Evolutionary conservation across 2,329 filamentous ascomycete species (phyloP), one percentile per base, ranked within the genome.

Genomic region (Simplicillium aogashimaense): DNA sequence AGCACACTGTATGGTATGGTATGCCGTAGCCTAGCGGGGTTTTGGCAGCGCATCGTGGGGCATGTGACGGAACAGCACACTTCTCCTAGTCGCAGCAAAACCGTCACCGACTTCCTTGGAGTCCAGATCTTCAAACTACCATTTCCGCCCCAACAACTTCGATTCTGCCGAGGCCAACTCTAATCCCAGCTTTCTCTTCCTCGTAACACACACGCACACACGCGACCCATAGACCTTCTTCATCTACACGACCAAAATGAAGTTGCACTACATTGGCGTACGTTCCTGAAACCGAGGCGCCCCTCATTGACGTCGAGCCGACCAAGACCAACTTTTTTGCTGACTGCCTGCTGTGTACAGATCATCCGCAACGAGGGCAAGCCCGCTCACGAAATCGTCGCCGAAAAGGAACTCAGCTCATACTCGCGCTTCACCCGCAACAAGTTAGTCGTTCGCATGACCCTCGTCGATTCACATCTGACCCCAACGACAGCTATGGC

Each of bases 211-310:
- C n/a, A 9, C 9, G 29, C 14, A 12, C 12, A 33, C 14, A 13
- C 9, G 8, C 13, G 16, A 36, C 16, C 18, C 17, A 28, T 11
- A 9, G 2, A 31, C 15, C 6, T 25, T 31, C n/a, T 4, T 34
- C n/a, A 38, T 30, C 32, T 17, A 30, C 18, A 17, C 37, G 29
- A 39, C 47, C 64, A 80, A 53, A 58, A 90, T 90, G 86, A 90
- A 89, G 78, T 69, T 92, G 62, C 74, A 84, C 63, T 92, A 92
- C 65, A 86, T 94, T 58, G 86, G 86, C 54, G 86, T 92, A 80
- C 48, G 80, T 58, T 47, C 45, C 30, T 32, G 30, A 15, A 32
- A 25, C 20, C 20, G 20, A 25, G 20, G 45, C 47, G 47, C 46
- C 45, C 38, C 43, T 43, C 40, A 41, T 37, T 29, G 45, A 46